Evolutionary conservation across 1,284 basidiomycete genomes (phyloP).

Genomic region (Mycosarcoma mackinlayi): DNA sequence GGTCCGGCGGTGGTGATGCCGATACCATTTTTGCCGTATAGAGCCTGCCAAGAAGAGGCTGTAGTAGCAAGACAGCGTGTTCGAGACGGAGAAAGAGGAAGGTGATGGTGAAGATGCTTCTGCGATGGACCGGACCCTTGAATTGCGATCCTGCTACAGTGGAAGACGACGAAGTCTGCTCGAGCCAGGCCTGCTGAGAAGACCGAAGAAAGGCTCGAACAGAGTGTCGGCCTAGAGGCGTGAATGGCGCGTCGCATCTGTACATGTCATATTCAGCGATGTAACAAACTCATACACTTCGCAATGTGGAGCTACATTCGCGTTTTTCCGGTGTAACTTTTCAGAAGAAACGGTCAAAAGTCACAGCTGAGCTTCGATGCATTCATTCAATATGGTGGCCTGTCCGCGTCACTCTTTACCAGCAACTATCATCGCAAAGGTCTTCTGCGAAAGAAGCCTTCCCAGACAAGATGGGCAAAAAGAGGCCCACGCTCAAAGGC

Average conservation of each 20-base stretch:
- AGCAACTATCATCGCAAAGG: background rate
- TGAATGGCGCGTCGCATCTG: no score
- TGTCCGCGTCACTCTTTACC: slow-evolving; percentile 17
- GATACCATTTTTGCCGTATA: slow-evolving; percentile 16
- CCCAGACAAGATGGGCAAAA: slow-evolving; percentile 49
- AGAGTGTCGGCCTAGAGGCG: slow-evolving; percentile 19
- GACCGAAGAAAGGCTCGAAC: slow-evolving; percentile 3
- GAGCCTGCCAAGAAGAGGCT: background rate
- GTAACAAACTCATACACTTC: slow-evolving; percentile 15
- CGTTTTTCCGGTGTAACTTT: slow-evolving; percentile 18
- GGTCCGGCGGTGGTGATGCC: slow-evolving; percentile 19
- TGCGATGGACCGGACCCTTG: slow-evolving; percentile 7
- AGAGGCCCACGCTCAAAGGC: slow-evolving; percentile 63
- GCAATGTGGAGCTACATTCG: slow-evolving; percentile 26
- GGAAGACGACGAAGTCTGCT: slow-evolving; percentile 24
- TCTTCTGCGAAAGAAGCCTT: background rate
- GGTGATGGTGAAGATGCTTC: background rate
- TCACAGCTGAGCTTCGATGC: slow-evolving; percentile 9
- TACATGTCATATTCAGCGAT: background rate
- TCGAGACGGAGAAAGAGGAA: no score
- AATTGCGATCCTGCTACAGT: slow-evolving; percentile 1
- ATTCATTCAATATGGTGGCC: background rate
- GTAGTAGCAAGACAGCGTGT: no score
- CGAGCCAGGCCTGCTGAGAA: slow-evolving; percentile 23
- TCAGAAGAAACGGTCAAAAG: slow-evolving; percentile 26